Conservation (phyloP, 2,329 filamentous ascomycete species). For the Exophiala lecanii-corni region DNA sequence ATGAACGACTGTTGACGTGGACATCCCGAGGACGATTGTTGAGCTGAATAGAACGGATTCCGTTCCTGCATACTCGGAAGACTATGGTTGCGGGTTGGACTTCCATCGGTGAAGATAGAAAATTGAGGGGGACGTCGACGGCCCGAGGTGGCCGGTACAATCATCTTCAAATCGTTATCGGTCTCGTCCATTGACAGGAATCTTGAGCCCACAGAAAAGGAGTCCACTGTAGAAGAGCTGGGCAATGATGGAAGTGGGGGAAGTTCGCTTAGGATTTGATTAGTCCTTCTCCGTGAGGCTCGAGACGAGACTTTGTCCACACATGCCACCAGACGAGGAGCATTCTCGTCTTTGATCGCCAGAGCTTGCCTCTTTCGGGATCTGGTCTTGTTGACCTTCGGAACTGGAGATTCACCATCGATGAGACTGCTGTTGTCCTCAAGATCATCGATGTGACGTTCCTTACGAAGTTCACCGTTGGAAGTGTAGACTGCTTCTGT, state of each 20-base stretch:
- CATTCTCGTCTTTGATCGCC: conserved; percentile 32
- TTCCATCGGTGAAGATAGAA: conserved; percentile 36
- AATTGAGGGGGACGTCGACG: conserved; percentile 31
- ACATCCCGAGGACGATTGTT: conserved; percentile 5
- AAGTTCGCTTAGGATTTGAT: conserved; percentile 12
- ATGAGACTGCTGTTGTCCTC: conserved; percentile 45
- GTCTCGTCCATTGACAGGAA: conserved; percentile 27
- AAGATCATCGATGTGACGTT: conserved; percentile 45
- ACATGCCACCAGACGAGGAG: conserved; percentile 28
- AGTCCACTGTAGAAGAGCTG: conserved; percentile 23
- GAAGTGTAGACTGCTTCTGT: conserved; percentile 46
- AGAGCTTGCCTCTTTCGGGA: conserved; percentile 32
- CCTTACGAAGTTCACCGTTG: conserved; percentile 38
- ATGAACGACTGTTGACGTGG: conserved; percentile 12
- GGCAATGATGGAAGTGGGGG: conserved; percentile 25
- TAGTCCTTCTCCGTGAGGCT: conserved; percentile 12
- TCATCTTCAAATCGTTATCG: conserved; percentile 34
- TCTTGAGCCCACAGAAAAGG: conserved; percentile 20
- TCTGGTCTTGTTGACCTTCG: conserved; percentile 31
- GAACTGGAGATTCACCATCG: conserved; percentile 41
- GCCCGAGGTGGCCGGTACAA: conserved; percentile 28
- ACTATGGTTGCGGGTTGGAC: conserved; percentile 11
- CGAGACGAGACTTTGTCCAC: conserved; percentile 25
- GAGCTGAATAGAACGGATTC: conserved; percentile 13
- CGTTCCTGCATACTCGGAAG: conserved; percentile 4